Base-by-base conservation (phyloP, 2,329 filamentous ascomycete genomes). In the Macrophomina pseudophaseolina region DNA sequence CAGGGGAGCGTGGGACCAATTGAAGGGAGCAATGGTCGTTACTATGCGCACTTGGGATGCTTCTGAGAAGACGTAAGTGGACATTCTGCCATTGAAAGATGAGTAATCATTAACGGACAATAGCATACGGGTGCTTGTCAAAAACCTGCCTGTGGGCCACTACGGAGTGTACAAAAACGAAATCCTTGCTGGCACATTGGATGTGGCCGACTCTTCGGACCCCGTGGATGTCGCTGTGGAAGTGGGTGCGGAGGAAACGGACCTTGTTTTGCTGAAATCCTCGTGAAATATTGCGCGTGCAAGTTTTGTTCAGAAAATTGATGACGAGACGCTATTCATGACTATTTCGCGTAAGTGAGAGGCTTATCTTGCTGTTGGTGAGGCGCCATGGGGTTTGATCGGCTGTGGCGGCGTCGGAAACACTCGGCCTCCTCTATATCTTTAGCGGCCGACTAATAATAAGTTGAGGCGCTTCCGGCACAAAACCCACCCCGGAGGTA, bases 1-100 rank as follows among this genome's bases (percentile, higher is more conserved):
- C 33, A 56, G 74, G 30, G 71, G 71, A 0, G 14, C 54, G 8
- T 75, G 71, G 71, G 71, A 73, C 63, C 66, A 62, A 16, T 46
- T 65, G 32, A 56, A 48, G 42, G 44, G 48, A 6, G 68, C 66
- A 40, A 56, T 72, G 40, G 56, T 71, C 58, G 23, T 72, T 59
- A 69, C 68, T 12, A 44, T 72, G 62, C 65, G 64, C 64, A 68
- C 69, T 38, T 74, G 71, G 70, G 68, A 71, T 48, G 51, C 30
- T n/a, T 53, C 51, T 14, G 18, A 33, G 28, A 53, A 53, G 51
- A 35, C 51, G 51, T 53, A 53, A 33, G 51, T n/a, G 4, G 4
- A 11, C 30, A 14, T 52, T 48, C 38, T 14, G 1, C n/a, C 9
- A 51, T 30, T n/a, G 28, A 30, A 23, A 23, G 48, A 51, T 35